Evolutionary conservation across 2,329 filamentous ascomycete species (phyloP).

Genomic region (Lecanicillium sp.): DNA sequence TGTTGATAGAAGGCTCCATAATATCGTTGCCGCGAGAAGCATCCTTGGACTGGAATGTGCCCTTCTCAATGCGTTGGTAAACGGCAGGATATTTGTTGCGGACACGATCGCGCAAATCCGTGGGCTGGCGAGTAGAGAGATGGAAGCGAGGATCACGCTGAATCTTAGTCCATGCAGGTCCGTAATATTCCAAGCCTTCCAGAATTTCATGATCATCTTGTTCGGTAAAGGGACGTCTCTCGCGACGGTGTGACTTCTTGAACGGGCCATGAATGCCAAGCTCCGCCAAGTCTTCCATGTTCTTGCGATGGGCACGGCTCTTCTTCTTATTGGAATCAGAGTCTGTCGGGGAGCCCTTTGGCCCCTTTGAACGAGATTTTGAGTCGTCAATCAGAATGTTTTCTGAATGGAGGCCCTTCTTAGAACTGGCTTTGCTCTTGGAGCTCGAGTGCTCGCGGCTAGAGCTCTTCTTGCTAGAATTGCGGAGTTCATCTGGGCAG

Average conservation of each 20-base stretch:
- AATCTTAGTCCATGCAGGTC: conserved; percentile 59
- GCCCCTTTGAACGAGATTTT: conserved; percentile 18
- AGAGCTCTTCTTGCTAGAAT: conserved; percentile 25
- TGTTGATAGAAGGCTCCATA: conserved; percentile 44
- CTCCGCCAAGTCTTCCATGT: conserved; percentile 45
- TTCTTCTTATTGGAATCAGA: conserved; percentile 38
- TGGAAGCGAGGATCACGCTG: conserved; percentile 52
- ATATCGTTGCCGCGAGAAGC: conserved; percentile 30
- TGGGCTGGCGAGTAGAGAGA: conserved; percentile 52
- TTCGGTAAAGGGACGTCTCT: conserved; percentile 53
- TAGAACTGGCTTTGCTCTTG: conserved; percentile 24
- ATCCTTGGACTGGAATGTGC: conserved; percentile 38
- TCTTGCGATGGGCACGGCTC: conserved; percentile 47
- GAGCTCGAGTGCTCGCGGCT: conserved; percentile 14
- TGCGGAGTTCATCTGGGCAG: conserved; percentile 53
- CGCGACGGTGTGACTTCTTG: conserved; percentile 52
- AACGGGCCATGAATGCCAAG: conserved; percentile 57
- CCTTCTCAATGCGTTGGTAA: conserved; percentile 50
- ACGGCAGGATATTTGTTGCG: conserved; percentile 56
- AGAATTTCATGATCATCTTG: conserved; percentile 57
- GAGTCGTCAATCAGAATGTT: conserved; percentile 47
- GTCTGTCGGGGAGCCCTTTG: conserved; percentile 15
- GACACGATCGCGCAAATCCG: conserved; percentile 54
- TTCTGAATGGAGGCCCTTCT: conserved; percentile 44
- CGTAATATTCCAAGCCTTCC: conserved; percentile 50